Base-by-base conservation (phyloP, 2,329 filamentous ascomycete genomes). In the Colletotrichum tanaceti region DNA sequence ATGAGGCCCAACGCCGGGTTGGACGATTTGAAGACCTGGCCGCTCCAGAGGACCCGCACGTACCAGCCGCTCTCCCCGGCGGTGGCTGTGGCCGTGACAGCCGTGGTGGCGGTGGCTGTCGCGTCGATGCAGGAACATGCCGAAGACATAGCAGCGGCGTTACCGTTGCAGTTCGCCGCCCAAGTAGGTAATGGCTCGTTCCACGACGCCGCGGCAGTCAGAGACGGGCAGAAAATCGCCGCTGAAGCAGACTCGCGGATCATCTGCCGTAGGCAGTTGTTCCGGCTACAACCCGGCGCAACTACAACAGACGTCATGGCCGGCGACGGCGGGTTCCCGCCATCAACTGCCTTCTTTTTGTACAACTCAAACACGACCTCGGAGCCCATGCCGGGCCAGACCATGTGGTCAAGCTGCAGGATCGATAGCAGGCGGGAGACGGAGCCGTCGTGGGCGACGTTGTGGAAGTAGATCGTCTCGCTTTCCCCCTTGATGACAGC, bases 331-430 rank as follows among this genome's bases (percentile, higher is more conserved):
- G 58, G 50, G 22, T 62, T 22, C 24, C 32, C 18, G 28, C 64
- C 50, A 11, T 57, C 53, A 16, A 32, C 63, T 10, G 41, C 35
- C 4, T 28, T 24, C 28, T 60, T 44, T 32, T 74, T 72, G 74
- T 89, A 94, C 38, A 94, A 75, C 80, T 95, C 92, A 75, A 94
- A 93, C 0, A 94, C 87, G 0, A 95, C 83, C 79, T 95, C 92
- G 11, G 88, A 84, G 0, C 92, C 92, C 92, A 95, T 94, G 0
- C 92, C 92, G 0, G 92, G 92, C 92, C 92, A 95, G 1, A 93
- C 89, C 92, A 95, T 95, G 60, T 83, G 77, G 24, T 93, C 89
- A 1, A 91, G 74, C 79, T 95, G 92, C 74, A 96, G 75, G 18
- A 94, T 85, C 2, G 87, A 87, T 24, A 96, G 80, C 7, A 95